Base-by-base conservation (phyloP, 2,329 filamentous ascomycete species). In the Allantophomopsis lycopodina region DNA sequence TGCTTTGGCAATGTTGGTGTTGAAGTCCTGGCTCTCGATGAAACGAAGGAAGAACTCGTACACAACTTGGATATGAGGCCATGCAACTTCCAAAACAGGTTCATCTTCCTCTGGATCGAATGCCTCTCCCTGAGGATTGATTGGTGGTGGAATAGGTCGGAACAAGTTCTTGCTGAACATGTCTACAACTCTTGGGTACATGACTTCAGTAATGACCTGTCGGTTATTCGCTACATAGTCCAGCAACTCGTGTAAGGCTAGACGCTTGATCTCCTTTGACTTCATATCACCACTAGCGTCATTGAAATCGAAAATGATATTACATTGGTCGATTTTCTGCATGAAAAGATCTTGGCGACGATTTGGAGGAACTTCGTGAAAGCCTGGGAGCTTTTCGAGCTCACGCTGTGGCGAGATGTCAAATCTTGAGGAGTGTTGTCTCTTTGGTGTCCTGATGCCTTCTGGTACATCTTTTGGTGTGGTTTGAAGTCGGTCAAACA, bases 111-210 rank as follows among this genome's bases (percentile, higher is more conserved):
- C 91, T 1, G 91, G 91, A 56, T 98, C 91, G 55, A 96, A 98
- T 1, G 91, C 91, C 60, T 98, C 91, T 44, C 91, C 91, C 63
- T 96, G 91, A 2, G 91, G 91, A 53, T 95, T 96, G 66, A 96
- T 86, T 7, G 91, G 91, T 4, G 91, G 91, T 32, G 91, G 91
- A 45, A 98, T 95, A 2, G 91, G 91, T 46, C 91, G 79, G 67
- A 98, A 98, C 35, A 98, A 66, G 58, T 98, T 98, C 73, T 96
- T 98, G 58, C 84, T 82, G 60, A 98, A 98, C 91, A 98, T 98
- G 50, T 96, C 89, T 28, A 98, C 91, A 18, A 98, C 91, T 44
- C 86, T 81, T 30, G 91, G 91, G 55, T 98, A 98, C 91, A 98
- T 98, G 41, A 88, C 86, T 60, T 98, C 91, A 2, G 88, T 95